Percentiles rank a stretch among this genome's conserved stretches.
These are phyloP conservation scores for Mrakia gelida DNA, from an alignment of 768 basidiomycete species.

Conservation along the genomic window DNA sequence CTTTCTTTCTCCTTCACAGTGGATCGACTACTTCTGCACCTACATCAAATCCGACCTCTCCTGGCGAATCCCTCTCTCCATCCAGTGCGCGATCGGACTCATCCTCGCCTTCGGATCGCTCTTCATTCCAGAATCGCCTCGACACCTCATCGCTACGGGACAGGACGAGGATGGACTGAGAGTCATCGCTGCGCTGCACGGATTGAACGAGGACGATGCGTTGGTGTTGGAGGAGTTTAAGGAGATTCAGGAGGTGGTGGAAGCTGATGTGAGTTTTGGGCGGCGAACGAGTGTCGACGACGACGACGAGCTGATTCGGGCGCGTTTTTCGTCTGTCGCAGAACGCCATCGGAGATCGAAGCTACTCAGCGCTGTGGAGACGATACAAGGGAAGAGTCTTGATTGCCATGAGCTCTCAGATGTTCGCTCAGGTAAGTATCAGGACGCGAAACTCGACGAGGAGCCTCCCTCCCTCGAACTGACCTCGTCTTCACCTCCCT, in stretches of 20 bases:
- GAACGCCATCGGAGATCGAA: constrained; percentile 70
- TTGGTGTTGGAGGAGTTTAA: constrained; percentile 75
- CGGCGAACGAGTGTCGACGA: not conserved
- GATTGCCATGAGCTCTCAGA: constrained; percentile 91
- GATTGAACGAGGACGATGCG: constrained; percentile 65
- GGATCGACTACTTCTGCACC: constrained; percentile 91
- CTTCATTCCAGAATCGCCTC: constrained; percentile 82
- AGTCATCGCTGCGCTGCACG: constrained; percentile 84
- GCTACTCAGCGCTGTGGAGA: constrained; percentile 78
- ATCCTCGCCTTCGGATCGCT: constrained; percentile 75
- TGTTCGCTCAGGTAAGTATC: constrained; percentile 72
- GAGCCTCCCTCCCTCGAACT: not conserved
- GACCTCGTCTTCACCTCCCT: not conserved
- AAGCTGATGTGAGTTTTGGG: constrained; percentile 43
- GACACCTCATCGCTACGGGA: constrained; percentile 84
- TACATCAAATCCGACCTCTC: constrained; percentile 77
- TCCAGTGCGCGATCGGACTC: constrained; percentile 67
- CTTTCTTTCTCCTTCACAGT: constrained; percentile 44
- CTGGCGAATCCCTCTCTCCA: constrained; percentile 85
- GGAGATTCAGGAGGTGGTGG: constrained; percentile 70
- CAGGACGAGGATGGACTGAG: constrained; percentile 75
- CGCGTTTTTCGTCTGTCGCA: constrained; percentile 39
- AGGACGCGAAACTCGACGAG: not conserved
- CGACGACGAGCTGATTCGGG: not conserved
- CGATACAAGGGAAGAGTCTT: constrained; percentile 80